A percentile compares a stretch with the other conserved stretches of the same genome.
phyloP scores from a whole-genome alignment of 78 protist genomes.

The Diacronema lutheri region DNA sequence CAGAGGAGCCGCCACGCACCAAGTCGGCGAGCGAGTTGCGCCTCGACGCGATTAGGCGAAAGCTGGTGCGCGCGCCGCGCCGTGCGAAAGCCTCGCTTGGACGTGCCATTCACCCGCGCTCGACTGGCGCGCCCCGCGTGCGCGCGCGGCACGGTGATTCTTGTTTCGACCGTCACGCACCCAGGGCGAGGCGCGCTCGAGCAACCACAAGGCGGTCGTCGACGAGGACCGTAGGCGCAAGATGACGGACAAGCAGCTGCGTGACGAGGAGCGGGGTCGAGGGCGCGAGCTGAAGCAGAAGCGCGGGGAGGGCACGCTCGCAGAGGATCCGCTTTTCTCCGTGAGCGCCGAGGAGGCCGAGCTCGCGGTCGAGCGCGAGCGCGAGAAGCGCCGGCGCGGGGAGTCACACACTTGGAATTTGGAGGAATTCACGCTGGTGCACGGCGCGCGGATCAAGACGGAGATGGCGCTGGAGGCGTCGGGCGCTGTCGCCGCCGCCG shows the following conservation, averaged over 20 bases:
- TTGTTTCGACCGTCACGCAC: too few relatives aligned
- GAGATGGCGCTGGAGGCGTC: background rate
- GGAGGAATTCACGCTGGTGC: background rate
- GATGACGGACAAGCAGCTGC: background rate
- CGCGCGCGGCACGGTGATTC: too few relatives aligned
- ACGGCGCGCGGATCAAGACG: background rate
- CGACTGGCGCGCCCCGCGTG: too few relatives aligned
- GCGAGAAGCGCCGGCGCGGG: background rate
- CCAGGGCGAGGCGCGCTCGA: too few relatives aligned
- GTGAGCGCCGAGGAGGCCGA: constrained; percentile 12
- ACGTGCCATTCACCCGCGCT: too few relatives aligned
- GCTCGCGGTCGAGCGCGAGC: background rate
- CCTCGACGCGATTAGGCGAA: too few relatives aligned
- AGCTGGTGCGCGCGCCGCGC: too few relatives aligned
- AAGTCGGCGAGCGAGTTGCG: too few relatives aligned
- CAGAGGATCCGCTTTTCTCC: background rate
- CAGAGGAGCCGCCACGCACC: too few relatives aligned
- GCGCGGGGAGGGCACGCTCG: background rate
- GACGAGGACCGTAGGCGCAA: constrained; percentile 20
- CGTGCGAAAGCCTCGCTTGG: too few relatives aligned
- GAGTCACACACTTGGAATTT: background rate
- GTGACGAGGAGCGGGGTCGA: background rate
- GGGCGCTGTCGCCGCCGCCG: background rate
- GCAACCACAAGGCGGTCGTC: constrained; percentile 31
- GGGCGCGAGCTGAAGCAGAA: background rate